Base-by-base conservation (phyloP, 2,329 filamentous ascomycete species). In the Lomentospora prolificans region DNA sequence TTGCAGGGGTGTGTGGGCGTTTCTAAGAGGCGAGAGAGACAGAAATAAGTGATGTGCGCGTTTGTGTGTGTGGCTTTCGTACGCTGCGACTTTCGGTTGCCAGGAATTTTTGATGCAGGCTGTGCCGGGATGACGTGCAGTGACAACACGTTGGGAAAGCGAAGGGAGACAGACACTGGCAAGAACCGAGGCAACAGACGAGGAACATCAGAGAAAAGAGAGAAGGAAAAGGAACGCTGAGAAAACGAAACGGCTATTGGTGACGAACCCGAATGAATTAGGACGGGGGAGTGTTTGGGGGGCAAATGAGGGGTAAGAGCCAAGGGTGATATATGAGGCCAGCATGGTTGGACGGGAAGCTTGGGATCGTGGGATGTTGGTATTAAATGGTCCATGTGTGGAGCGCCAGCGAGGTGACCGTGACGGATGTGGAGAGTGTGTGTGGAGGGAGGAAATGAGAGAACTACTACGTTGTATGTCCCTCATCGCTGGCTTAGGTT, bases 101-200 rank as follows among this genome's bases (percentile, higher is more conserved):
- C 41, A 46, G 41, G 41, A 22, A 51, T 27, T 51, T 14, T 28
- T 31, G 48, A 14, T 51, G 48, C 48, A 51, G 22, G 48, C 19
- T 28, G 48, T 22, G 25, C 48, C 48, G 48, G 48, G 48, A 51
- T 51, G 48, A 51, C 48, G 48, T 51, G 48, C 48, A 51, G 48
- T 51, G 48, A 51, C 24, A 31, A n/a, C 24, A 51, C 12, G 24
- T 4, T 28, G 27, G 27, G 48, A 31, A n/a, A 19, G n/a, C n/a
- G 17, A 51, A n/a, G 27, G 9, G 25, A 25, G 14, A 31, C n/a
- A 27, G 27, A 31, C 24, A 25, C n/a, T n/a, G 44, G 44, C 44
- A 25, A 48, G 44, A 22, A 48, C 12, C 12, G 24, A 22, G 44
- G 39, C 5, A 22, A n/a, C 17, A 51, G 25, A 17, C 9, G 24